These are phyloP conservation scores for Candida morakotiae DNA, from an alignment of 805 yeast species.

Conservation along the genomic window DNA sequence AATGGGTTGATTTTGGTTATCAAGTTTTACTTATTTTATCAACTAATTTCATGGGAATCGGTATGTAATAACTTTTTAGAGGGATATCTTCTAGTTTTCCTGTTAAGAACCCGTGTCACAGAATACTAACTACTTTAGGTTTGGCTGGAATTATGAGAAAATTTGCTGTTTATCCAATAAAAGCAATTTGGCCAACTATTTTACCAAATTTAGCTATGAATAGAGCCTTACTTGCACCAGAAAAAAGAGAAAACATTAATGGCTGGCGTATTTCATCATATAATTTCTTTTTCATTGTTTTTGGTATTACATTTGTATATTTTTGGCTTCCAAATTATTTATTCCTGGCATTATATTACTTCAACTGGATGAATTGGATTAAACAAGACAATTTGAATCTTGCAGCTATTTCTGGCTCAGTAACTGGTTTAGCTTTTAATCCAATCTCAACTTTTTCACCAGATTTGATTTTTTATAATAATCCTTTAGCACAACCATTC, in stretches of 20 bases:
- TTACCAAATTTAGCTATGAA: conserved; percentile 26
- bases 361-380: conserved; percentile 61
- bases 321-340: conserved; percentile 45
- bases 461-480: conserved; percentile 13
- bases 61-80: conserved; percentile 11
- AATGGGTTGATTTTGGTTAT: conserved; percentile 26
- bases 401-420: conserved; percentile 45
- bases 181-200: conserved; percentile 24
- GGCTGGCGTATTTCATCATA: conserved; percentile 28
- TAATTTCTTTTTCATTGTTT: conserved; percentile 15
- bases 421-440: conserved; percentile 48
- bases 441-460: conserved; percentile 44
- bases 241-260: conserved; percentile 20
- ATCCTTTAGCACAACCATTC: conserved; percentile 28
- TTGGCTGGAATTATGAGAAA: conserved; percentile 26
- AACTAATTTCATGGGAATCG: conserved; percentile 24
- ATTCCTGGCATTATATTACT: conserved; percentile 37
- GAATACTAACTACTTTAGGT: too few species aligned
- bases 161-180: conserved; percentile 22
- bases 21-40: conserved; percentile 19
- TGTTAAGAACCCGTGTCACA: too few species aligned
- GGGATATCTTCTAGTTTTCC: too few species aligned
- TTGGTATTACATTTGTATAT: conserved; percentile 30
- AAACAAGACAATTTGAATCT: conserved; percentile 46
- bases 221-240: conserved; percentile 20